Base-by-base conservation (phyloP, 2,329 filamentous ascomycete species). In the Aspergillus sp. region DNA sequence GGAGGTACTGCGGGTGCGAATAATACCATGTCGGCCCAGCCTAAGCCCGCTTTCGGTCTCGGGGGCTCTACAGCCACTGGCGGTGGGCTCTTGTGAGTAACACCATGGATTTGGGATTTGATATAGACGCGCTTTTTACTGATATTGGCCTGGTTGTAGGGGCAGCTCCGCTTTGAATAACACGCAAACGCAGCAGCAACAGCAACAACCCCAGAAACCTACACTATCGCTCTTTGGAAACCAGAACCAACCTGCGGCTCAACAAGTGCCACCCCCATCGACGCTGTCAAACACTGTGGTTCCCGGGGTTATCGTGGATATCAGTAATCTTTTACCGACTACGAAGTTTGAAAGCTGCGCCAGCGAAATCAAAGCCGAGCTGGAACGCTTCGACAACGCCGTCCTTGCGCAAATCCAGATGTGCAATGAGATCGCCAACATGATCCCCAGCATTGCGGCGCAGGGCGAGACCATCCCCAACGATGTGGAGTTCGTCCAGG, bases 311-410 rank as follows among this genome's bases (percentile, higher is more conserved):
- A 88, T 90, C 69, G 90, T 96, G 68, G 90, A 95, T 75, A 78
- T 90, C 55, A 85, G 85, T 67, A 91, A 90, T 71, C 81, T 98
- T 61, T 87, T 92, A 55, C 89, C 90, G 16, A 96, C 93, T 0
- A 96, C 92, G 3, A 91, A 95, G 62, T 97, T 95, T 80, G 91
- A 92, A 72, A 94, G 96, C 75, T 87, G 96, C 29, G 87, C 90
- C 61, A 90, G 94, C 65, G 87, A 91, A 31, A 81, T 96, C 16
- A 92, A 96, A 71, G 85, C 87, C 63, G 80, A 91, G 65, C 90
- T 99, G 62, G 86, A 91, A 63, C 78, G 82, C 10, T 86, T 96
- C 63, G 94, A 99, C 75, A 85, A 85, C 59, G 86, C 89, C 64
- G 94, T 99, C 67, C 86, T 91, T 68, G 83, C 84, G 56, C 92